Conservation (phyloP, 148 eudicot species). For the Chenopodium quinoa region DNA sequence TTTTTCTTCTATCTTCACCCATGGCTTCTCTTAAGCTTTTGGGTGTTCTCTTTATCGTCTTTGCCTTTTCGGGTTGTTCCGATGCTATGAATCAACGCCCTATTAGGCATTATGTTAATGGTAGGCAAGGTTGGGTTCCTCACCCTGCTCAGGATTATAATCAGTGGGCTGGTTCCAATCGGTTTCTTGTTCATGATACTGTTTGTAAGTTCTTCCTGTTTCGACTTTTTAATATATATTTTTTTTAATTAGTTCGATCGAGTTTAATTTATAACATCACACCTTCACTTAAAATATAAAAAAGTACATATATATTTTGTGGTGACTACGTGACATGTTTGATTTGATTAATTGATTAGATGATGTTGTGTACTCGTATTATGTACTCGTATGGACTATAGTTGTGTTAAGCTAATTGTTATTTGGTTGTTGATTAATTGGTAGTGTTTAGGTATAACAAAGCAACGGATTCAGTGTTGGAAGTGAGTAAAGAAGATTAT, state of each 20-base stretch:
- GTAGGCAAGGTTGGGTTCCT: constrained; percentile 60
- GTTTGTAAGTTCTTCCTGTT: constrained; percentile 36
- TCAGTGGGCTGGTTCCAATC: constrained; percentile 51
- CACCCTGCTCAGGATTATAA: constrained; percentile 54
- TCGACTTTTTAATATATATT: too few species aligned
- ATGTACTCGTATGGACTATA: too few species aligned
- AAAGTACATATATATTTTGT: too few species aligned
- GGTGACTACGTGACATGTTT: too few species aligned
- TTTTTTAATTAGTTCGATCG: too few species aligned
- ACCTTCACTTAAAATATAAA: too few species aligned
- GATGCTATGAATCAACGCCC: constrained; percentile 25
- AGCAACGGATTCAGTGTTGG: constrained; percentile 56
- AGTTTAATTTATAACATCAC: too few species aligned
- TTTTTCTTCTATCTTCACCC: neutral
- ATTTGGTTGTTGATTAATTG: neutral
- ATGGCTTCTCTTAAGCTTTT: constrained; percentile 29
- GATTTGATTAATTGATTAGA: too few species aligned
- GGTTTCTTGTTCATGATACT: constrained; percentile 63
- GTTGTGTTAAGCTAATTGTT: too few species aligned
- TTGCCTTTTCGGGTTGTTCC: constrained; percentile 8
- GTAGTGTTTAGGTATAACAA: constrained; percentile 57
- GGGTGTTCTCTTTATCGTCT: neutral
- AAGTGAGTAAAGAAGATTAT: constrained; percentile 53
- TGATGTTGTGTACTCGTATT: too few species aligned
- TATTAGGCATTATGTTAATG: constrained; percentile 46